Evolutionary conservation across 2,329 filamentous ascomycete genomes (phyloP).

Genomic region (Hansfordia pulvinata): DNA sequence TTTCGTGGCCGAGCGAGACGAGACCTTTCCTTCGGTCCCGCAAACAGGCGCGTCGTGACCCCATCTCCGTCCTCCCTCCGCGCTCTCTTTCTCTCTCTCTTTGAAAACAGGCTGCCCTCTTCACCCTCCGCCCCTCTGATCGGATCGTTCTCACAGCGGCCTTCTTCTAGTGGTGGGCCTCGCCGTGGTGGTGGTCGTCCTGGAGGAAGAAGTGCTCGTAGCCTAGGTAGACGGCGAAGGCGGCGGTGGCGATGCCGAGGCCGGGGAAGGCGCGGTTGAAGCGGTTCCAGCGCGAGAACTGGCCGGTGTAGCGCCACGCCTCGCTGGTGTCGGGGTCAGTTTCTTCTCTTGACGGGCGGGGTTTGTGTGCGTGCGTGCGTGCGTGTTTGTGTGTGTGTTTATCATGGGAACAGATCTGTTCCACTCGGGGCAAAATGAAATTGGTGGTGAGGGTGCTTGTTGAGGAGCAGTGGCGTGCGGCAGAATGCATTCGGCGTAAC

Average conservation of each 20-base stretch:
- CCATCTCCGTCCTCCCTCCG: too few relatives aligned
- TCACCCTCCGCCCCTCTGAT: constrained; percentile 3
- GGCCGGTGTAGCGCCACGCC: constrained; percentile 85
- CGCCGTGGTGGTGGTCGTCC: constrained; percentile 52
- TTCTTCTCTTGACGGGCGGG: not conserved
- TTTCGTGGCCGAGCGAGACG: too few relatives aligned
- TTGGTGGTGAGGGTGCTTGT: not conserved
- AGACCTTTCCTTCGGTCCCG: too few relatives aligned
- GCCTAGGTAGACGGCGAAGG: constrained; percentile 78
- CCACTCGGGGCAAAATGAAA: too few relatives aligned
- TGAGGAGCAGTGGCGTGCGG: not conserved
- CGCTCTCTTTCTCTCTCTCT: too few relatives aligned
- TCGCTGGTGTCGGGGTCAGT: constrained; percentile 45
- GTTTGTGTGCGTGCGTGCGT: not conserved
- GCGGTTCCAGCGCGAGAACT: constrained; percentile 78
- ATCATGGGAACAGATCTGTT: too few relatives aligned
- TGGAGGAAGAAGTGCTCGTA: constrained; percentile 82
- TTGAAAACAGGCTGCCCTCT: too few relatives aligned
- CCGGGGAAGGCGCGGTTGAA: constrained; percentile 82
- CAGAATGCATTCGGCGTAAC: not conserved
- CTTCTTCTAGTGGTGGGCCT: constrained; percentile 40
- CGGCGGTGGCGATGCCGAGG: constrained; percentile 81
- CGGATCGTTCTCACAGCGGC: too few relatives aligned
- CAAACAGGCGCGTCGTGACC: too few relatives aligned
- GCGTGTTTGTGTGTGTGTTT: too few relatives aligned